Conservation (phyloP, 2,329 filamentous ascomycete species). For the Gaeumannomyces sp. region DNA sequence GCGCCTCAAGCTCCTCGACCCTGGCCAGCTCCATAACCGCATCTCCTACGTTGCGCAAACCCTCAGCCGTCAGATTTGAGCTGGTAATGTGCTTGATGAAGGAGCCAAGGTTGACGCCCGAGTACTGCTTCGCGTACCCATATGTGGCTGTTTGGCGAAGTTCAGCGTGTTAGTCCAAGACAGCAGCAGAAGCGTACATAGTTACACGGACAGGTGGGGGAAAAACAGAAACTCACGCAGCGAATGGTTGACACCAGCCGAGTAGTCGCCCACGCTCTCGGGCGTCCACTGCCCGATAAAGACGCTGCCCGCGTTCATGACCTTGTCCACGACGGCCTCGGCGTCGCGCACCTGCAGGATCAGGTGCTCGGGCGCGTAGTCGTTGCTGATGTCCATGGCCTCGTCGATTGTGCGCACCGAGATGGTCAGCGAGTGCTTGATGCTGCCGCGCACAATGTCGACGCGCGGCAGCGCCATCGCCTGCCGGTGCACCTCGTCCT, state of each 20-base stretch:
- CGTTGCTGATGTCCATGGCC: slow-evolving; percentile 78
- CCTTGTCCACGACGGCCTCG: slow-evolving; percentile 64
- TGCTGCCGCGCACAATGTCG: slow-evolving; percentile 85
- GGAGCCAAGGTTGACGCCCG: slow-evolving; percentile 89
- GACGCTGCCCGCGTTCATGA: slow-evolving; percentile 91
- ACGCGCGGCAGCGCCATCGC: slow-evolving; percentile 82
- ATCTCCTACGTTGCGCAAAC: slow-evolving; percentile 74
- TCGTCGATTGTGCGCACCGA: slow-evolving; percentile 64
- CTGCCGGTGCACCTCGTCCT: slow-evolving; percentile 84
- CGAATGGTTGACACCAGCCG: slow-evolving; percentile 94
- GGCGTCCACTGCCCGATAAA: slow-evolving; percentile 96
- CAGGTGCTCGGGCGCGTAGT: slow-evolving; percentile 92
- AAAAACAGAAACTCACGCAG: slow-evolving; percentile 62
- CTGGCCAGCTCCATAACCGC: slow-evolving; percentile 94
- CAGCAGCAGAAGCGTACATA: neutral
- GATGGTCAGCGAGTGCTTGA: slow-evolving; percentile 77
- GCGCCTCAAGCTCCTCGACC: slow-evolving; percentile 91
- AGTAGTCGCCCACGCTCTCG: slow-evolving; percentile 96
- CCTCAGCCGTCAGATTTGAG: slow-evolving; percentile 80
- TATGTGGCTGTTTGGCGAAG: slow-evolving; percentile 65
- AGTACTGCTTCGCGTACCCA: slow-evolving; percentile 97
- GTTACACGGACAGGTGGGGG: neutral
- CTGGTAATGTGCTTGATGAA: slow-evolving; percentile 98
- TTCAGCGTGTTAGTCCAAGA: neutral
- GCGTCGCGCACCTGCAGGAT: slow-evolving; percentile 84